Evolutionary conservation across 106 monocot genomes (phyloP).

Genomic region (Allium fistulosum): DNA sequence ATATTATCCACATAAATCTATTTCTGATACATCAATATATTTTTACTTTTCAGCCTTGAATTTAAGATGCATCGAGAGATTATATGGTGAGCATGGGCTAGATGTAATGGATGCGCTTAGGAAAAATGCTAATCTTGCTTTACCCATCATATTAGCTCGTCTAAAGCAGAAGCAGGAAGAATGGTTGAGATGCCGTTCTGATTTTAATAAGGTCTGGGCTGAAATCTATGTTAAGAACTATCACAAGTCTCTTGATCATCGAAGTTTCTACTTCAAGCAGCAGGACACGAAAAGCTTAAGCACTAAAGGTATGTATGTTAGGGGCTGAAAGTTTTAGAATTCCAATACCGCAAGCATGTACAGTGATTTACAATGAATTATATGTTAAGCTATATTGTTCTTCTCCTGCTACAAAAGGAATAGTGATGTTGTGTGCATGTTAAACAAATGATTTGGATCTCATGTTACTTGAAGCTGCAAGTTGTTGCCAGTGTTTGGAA

Average conservation of each 20-base stretch:
- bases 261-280: slow-evolving; percentile 94
- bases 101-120: slow-evolving; percentile 77
- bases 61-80: slow-evolving; percentile 79
- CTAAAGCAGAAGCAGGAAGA: slow-evolving; percentile 93
- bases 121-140: slow-evolving; percentile 64
- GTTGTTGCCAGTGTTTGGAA: no score
- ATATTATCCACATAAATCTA: neutral
- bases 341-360: neutral
- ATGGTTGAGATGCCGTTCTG: slow-evolving; percentile 66
- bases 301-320: slow-evolving; percentile 63
- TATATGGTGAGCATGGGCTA: slow-evolving; percentile 89
- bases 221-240: slow-evolving; percentile 87
- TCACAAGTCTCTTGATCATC: slow-evolving; percentile 86
- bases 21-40: neutral
- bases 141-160: slow-evolving; percentile 75
- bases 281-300: slow-evolving; percentile 77
- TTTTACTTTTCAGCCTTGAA: slow-evolving; percentile 49
- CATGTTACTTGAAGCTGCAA: no score
- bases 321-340: neutral
- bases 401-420: no score
- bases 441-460: no score
- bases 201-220: slow-evolving; percentile 93
- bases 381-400: neutral
- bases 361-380: neutral
- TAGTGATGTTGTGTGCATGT: no score